Conservation (phyloP, 2,329 filamentous ascomycete genomes). For the Talaromyces sp. region DNA sequence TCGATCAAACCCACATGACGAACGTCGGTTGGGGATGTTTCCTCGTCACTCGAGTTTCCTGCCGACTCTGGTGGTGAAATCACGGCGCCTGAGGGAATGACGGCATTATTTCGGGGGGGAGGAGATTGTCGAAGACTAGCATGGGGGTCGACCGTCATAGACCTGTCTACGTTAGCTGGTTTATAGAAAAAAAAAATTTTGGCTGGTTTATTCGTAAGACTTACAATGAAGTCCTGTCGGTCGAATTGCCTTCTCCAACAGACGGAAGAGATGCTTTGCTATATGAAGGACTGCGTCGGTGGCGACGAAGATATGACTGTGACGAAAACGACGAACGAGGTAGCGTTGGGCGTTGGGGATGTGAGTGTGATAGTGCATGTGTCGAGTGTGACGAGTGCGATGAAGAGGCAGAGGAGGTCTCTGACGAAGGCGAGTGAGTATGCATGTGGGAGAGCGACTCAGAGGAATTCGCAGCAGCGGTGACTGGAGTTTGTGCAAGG, state of each 20-base stretch:
- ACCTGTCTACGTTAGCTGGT: slow-evolving; percentile 4
- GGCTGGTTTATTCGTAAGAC: background rate
- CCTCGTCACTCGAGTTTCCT: slow-evolving; percentile 79
- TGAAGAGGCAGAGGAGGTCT: slow-evolving; percentile 10
- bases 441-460: slow-evolving; percentile 2
- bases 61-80: slow-evolving; percentile 89
- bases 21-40: slow-evolving; percentile 48
- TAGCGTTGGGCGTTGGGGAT: slow-evolving; percentile 46
- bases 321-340: slow-evolving; percentile 57
- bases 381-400: slow-evolving; percentile 1
- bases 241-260: slow-evolving; percentile 30
- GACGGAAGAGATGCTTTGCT: slow-evolving; percentile 33
- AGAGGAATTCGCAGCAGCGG: background rate
- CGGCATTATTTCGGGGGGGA: slow-evolving; percentile 71
- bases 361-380: slow-evolving; percentile 24
- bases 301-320: slow-evolving; percentile 61
- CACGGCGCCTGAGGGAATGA: slow-evolving; percentile 79
- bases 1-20: slow-evolving; percentile 56
- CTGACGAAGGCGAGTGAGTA: slow-evolving; percentile 7
- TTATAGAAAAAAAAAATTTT: background rate
- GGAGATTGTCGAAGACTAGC: slow-evolving; percentile 77
- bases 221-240: slow-evolving; percentile 12
- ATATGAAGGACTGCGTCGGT: slow-evolving; percentile 58
- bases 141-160: slow-evolving; percentile 41
- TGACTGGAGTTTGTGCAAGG: background rate